Evolutionary conservation across 2,329 filamentous ascomycete species (phyloP), one percentile per base, ranked within the genome.

Genomic region (Cryoendolithus antarcticus): DNA sequence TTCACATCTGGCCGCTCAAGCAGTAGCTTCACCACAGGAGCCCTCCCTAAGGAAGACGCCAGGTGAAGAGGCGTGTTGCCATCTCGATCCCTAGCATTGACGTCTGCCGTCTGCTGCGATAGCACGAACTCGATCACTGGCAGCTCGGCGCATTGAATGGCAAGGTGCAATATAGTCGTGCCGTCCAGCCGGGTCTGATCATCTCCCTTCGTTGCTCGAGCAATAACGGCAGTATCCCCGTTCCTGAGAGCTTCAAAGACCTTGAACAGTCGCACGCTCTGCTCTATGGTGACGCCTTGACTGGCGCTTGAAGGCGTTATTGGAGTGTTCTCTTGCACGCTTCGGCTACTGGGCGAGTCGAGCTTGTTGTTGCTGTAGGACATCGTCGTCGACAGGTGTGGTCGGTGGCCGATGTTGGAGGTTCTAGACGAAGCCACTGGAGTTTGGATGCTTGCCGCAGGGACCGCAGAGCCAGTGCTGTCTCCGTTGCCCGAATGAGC

Each of bases 61-160:
- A 96, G 63, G 59, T 96, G 89, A 38, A 98, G 72, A 13, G 91
- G 80, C 1, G 88, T 94, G 59, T 96, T 98, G 44, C 91, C 91
- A 52, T 96, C 89, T 50, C 82, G 82, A 62, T 98, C 91, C 44
- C 83, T 78, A 31, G 82, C 80, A 60, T 96, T 98, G 59, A 96
- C 67, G 55, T 96, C 86, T 4, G 49, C 42, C 4, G 49, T 50
- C 11, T 64, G 69, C 38, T 71, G 70, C 2, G 86, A 88, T 32
- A 98, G 65, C n/a, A 96, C 82, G 54, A 89, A 95, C 59, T 98
- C 88, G 39, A 98, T 82, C 21, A 98, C 86, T 12, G 85, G 80
- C 35, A 82, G 74, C 59, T 96, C 91, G 36, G 91, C 89, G 62
- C 89, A 96, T 62, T 98, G 91, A 33, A 96, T 86, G 19, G 91